Conservation (phyloP, 129 eudicot genomes). For the Artemisia tridentata region DNA sequence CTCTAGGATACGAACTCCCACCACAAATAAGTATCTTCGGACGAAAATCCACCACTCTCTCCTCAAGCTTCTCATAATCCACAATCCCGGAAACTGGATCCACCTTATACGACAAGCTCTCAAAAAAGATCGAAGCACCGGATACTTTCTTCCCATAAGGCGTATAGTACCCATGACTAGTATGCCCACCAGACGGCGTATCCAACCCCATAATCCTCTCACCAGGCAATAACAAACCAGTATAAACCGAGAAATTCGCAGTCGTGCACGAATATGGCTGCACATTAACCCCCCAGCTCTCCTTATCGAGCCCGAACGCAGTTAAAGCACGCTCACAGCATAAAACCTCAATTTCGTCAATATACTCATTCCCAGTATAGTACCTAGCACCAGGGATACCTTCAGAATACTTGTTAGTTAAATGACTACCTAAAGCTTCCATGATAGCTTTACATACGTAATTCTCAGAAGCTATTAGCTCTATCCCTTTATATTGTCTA, state of each 20-base stretch:
- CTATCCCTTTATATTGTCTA: slow-evolving; percentile 83
- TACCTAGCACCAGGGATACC: slow-evolving; percentile 90
- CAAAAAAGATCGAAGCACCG: slow-evolving; percentile 95
- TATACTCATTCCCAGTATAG: slow-evolving; percentile 81
- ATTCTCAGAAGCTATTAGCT: slow-evolving; percentile 88
- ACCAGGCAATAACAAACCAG: slow-evolving; percentile 76
- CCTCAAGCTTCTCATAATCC: slow-evolving; percentile 90
- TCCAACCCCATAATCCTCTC: slow-evolving; percentile 96
- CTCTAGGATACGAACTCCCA: slow-evolving; percentile 94
- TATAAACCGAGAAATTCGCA: slow-evolving; percentile 90
- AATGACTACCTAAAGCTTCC: slow-evolving; percentile 89
- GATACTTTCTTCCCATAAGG: slow-evolving; percentile 93
- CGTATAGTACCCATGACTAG: slow-evolving; percentile 84
- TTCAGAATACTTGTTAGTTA: slow-evolving; percentile 90
- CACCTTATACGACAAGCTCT: slow-evolving; percentile 78
- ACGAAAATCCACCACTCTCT: slow-evolving; percentile 85
- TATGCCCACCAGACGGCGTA: slow-evolving; percentile 85
- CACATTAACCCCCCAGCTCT: slow-evolving; percentile 92
- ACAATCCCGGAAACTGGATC: slow-evolving; percentile 73
- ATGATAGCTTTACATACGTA: slow-evolving; percentile 83
- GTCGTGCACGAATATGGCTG: slow-evolving; percentile 93
- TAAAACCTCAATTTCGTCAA: slow-evolving; percentile 77
- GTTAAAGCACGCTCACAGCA: slow-evolving; percentile 76
- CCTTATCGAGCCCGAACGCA: slow-evolving; percentile 73
- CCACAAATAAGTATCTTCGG: slow-evolving; percentile 97